Base-by-base conservation (phyloP, 2,329 filamentous ascomycete species). In the Trichophyton benhamiae region DNA sequence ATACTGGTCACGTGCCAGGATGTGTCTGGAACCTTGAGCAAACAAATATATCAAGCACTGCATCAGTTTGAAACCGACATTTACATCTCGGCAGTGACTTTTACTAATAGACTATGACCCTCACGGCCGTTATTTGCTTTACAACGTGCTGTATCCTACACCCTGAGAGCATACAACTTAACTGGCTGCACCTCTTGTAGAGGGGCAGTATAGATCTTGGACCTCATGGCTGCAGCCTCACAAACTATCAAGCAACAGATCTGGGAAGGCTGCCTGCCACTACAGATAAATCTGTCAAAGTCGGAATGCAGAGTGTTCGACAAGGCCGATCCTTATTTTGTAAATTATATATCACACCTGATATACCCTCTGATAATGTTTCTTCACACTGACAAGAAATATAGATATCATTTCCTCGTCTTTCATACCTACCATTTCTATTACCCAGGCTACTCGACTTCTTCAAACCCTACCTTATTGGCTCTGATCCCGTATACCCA, bases 361-460 rank as follows among this genome's bases (percentile, higher is more conserved):
- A 30, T 38, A 38, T 38, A 38, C 20, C 25, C 38, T 52, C 52
- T 59, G 11, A 6, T 42, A 27, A 15, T 13, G 20, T 48, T 44
- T 11, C 6, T 49, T 33, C 6, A 33, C 57, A 27, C 63, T 66
- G 6, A 60, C 9, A 46, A 25, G 8, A 13, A 36, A 17, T 46
- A 61, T 65, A 84, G 78, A 79, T 87, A 63, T 80, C 83, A 55
- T 80, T 80, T 60, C 83, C 85, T 4, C 82, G 87, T 27, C 75
- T 89, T 41, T 87, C 85, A 8, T 89, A 89, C 74, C 77, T 89
- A 0, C 83, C 85, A 4, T 81, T 87, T 57, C 77, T 88, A 27
- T 78, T 87, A 2, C 80, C 82, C 15, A 80, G 78, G 61, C 74
- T 89, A 5, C 82, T 83, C 65, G 75, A 78, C 58, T 88, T 88